Evolutionary conservation across 306 rosid species (phyloP), one percentile per base, ranked within the genome.

Genomic region (Castanopsis chinensis): DNA sequence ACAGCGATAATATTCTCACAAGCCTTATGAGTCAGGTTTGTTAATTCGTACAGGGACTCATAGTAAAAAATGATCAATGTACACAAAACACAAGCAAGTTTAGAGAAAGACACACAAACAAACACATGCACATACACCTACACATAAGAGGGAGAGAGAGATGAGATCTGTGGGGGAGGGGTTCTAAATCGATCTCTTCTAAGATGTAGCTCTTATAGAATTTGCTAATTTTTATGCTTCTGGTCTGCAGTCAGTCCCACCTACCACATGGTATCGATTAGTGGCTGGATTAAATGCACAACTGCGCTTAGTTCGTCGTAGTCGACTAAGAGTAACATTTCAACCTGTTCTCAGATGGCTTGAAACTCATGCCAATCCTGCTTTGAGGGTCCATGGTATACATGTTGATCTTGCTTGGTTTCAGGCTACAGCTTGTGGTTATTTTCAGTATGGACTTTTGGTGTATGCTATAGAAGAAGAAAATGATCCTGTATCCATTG

Each of bases 1-100:
- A 89, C 87, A 93, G 90, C 35, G 99, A 96, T 86, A 93, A 93
- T 78, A 89, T 96, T 84, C 87, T 96, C 79, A 93, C 99, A 33
- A 96, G 96, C 81, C 99, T 96, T 78, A 93, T 93, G 96, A 90
- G 97, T 78, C 99, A 96, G 99, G 99, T 96, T 78, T 85, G 97
- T 76, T 80, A 65, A 79, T 78, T 43, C 63, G 72, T 72, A 76
- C 78, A 72, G 49, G 15, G 68, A 75, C 75, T 58, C 73, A 69
- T 67, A 33, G 21, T 76, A 13, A 21, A 81, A 45, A 32, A 72
- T 63, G 69, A 45, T 70, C 55, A 76, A 71, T 60, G 43, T 51
- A 11, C 69, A 49, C 74, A 23, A 45, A 21, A 15, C 69, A 74
- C 73, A 27, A 49, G 53, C 53, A 49, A 13, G 4, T 49, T 11